Percentiles rank a stretch among this genome's conserved stretches.
Conservation (phyloP, 225 moss, liverwort and hornwort genomes). For the Antitrichia curtipendula region DNA sequence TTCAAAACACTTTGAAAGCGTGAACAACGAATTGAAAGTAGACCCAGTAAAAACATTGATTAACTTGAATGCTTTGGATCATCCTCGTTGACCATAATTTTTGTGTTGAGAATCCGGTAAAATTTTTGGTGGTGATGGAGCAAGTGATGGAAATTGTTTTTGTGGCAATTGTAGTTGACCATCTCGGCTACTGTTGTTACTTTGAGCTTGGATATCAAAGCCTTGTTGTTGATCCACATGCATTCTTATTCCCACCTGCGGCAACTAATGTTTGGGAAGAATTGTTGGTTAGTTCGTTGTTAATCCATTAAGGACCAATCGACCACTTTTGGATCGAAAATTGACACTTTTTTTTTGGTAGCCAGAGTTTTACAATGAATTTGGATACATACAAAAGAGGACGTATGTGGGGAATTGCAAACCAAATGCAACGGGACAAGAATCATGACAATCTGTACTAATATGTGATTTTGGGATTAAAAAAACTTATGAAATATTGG, state of each 20-base stretch:
- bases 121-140: accelerated
- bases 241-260: accelerated
- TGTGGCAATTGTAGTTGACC: not conserved
- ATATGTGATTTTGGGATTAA: no score
- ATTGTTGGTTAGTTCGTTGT: accelerated
- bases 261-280: not conserved
- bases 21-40: not conserved
- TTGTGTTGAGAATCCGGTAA: accelerated
- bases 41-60: not conserved
- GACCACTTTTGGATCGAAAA: no score
- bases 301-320: no score
- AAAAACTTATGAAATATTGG: no score
- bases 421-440: no score
- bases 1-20: not conserved
- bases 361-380: no score
- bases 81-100: not conserved
- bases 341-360: no score
- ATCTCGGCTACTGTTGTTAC: no score
- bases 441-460: no score
- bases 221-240: not conserved
- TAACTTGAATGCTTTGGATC: not conserved
- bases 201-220: not conserved
- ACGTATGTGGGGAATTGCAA: no score
- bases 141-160: not conserved
- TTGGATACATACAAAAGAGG: no score